A percentile compares a stretch with the other conserved stretches of the same genome.
Conservation (phyloP, 768 basidiomycete genomes). For the Tricholoma saponaceum region DNA sequence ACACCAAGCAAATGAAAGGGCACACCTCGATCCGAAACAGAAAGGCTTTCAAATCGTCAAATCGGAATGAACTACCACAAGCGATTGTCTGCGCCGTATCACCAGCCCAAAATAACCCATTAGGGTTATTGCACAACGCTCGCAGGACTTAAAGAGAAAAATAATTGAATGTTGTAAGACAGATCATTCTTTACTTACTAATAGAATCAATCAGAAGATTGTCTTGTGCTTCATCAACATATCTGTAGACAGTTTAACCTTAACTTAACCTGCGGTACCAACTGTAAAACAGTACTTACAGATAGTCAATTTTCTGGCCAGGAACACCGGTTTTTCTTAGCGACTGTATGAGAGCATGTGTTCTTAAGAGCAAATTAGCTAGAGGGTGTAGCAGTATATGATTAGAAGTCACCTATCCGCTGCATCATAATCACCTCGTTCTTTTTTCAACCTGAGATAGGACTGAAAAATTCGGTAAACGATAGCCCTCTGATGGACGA, state of each 20-base stretch:
- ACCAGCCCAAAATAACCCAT: slow-evolving; percentile 75
- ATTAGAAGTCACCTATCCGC: slow-evolving; percentile 50
- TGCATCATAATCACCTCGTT: slow-evolving; percentile 42
- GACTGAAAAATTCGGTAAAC: slow-evolving; percentile 51
- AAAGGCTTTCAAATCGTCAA: slow-evolving; percentile 68
- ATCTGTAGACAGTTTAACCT: slow-evolving; percentile 25
- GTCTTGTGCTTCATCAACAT: slow-evolving; percentile 74
- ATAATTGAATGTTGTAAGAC: background rate
- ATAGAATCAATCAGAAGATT: slow-evolving; percentile 61
- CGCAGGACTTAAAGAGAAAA: slow-evolving; percentile 47
- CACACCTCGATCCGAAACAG: slow-evolving; percentile 57
- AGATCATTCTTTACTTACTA: slow-evolving; percentile 30
- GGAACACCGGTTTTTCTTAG: slow-evolving; percentile 27
- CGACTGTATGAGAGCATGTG: slow-evolving; percentile 43
- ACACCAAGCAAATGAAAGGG: background rate
- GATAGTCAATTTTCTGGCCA: slow-evolving; percentile 45
- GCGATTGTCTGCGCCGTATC: slow-evolving; percentile 80
- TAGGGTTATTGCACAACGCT: slow-evolving; percentile 52
- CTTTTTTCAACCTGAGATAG: slow-evolving; percentile 44
- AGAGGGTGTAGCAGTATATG: background rate
- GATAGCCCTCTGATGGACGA: slow-evolving; percentile 41
- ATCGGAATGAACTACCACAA: slow-evolving; percentile 66
- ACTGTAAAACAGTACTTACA: slow-evolving; percentile 33
- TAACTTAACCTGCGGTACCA: background rate
- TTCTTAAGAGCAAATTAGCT: slow-evolving; percentile 27